phyloP scores from a whole-genome alignment of 495 filamentous ascomycete genomes.

The Aspergillus nanangensis region DNA sequence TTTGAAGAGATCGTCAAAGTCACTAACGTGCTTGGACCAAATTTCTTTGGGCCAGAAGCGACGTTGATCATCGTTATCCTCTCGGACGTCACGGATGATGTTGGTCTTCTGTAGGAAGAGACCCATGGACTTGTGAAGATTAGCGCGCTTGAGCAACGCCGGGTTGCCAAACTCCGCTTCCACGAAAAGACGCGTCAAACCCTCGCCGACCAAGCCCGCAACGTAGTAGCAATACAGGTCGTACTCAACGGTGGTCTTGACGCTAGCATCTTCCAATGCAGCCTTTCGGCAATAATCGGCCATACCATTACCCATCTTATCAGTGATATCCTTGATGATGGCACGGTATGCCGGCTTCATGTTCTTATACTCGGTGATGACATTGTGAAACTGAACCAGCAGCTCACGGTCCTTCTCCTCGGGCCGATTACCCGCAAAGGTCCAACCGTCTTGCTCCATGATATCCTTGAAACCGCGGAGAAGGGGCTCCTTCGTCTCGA shows the following conservation, averaged over 20 bases:
- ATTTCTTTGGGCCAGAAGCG: slow-evolving; percentile 94
- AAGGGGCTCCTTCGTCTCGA: slow-evolving; percentile 79
- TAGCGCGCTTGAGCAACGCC: slow-evolving; percentile 67
- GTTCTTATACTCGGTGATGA: slow-evolving; percentile 84
- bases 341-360: slow-evolving; percentile 77
- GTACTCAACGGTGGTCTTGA: slow-evolving; percentile 82
- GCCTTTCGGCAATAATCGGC: slow-evolving; percentile 87
- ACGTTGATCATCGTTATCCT: slow-evolving; percentile 81
- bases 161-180: slow-evolving; percentile 84
- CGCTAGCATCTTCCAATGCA: slow-evolving; percentile 69
- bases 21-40: slow-evolving; percentile 88
- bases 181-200: slow-evolving; percentile 86
- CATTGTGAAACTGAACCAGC: slow-evolving; percentile 83
- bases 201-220: slow-evolving; percentile 93
- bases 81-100: slow-evolving; percentile 92
- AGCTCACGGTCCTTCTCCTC: slow-evolving; percentile 93
- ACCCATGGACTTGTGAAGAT: slow-evolving; percentile 92
- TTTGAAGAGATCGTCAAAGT: slow-evolving; percentile 86
- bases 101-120: slow-evolving; percentile 97
- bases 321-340: slow-evolving; percentile 91
- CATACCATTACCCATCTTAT: slow-evolving; percentile 98
- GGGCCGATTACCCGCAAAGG: slow-evolving; percentile 75
- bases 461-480: slow-evolving; percentile 74
- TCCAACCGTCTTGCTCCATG: slow-evolving; percentile 85
- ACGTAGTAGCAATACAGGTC: slow-evolving; percentile 97